phyloP scores from a whole-genome alignment of 768 basidiomycete species.

The Mycena kentingensis region DNA sequence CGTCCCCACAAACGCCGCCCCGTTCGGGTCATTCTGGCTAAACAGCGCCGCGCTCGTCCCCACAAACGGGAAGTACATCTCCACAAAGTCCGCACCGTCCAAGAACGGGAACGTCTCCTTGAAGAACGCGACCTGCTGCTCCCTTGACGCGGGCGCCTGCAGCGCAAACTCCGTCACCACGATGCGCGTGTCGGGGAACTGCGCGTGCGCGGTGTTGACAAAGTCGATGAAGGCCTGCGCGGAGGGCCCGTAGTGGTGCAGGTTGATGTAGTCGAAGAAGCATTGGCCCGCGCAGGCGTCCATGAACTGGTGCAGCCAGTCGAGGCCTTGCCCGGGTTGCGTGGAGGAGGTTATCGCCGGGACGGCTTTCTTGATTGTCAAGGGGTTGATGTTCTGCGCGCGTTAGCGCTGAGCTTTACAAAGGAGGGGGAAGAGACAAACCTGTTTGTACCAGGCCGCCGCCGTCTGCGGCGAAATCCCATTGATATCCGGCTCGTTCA shows the following conservation, averaged over 20 bases:
- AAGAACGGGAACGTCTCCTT: slow-evolving; percentile 31
- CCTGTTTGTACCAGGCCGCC: slow-evolving; percentile 40
- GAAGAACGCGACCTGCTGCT: slow-evolving; percentile 33
- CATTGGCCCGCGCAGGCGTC: slow-evolving; percentile 37
- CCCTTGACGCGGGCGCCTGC: slow-evolving; percentile 29
- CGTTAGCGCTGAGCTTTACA: too few species aligned
- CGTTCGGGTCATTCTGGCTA: slow-evolving; percentile 21
- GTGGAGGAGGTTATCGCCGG: slow-evolving; percentile 39
- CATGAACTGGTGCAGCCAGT: slow-evolving; percentile 39
- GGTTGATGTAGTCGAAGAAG: slow-evolving; percentile 38
- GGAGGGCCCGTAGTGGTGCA: slow-evolving; percentile 24
- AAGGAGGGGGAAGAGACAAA: too few species aligned
- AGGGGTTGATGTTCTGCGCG: slow-evolving; percentile 37
- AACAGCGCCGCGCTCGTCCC: slow-evolving; percentile 35
- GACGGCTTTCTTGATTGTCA: slow-evolving; percentile 41
- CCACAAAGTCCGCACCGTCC: slow-evolving; percentile 32
- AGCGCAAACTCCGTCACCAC: slow-evolving; percentile 37
- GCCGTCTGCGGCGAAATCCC: slow-evolving; percentile 31
- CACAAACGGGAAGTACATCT: slow-evolving; percentile 41
- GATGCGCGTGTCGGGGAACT: slow-evolving; percentile 30
- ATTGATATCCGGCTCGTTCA: slow-evolving; percentile 40
- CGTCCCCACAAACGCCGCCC: slow-evolving; percentile 25
- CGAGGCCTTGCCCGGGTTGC: slow-evolving; percentile 33
- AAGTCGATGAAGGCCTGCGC: slow-evolving; percentile 33
- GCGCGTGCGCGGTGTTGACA: slow-evolving; percentile 26